These are phyloP conservation scores for Dissoconium aciculare DNA, from an alignment of 2,329 filamentous ascomycete species.

Conservation along the genomic window DNA sequence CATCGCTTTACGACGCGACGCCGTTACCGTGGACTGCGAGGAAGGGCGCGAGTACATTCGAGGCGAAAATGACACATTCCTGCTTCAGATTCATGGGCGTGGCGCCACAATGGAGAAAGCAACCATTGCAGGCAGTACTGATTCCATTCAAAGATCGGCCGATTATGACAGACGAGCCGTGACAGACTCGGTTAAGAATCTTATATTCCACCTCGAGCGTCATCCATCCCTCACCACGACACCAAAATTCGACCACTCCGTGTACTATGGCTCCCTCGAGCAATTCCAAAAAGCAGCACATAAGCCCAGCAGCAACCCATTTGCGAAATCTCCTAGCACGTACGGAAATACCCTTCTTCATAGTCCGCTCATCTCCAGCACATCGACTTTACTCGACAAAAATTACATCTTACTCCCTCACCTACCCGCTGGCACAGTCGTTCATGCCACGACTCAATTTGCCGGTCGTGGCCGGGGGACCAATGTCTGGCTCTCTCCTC, in stretches of 20 bases:
- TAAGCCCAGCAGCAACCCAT: slow-evolving; percentile 27
- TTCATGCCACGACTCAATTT: slow-evolving; percentile 74
- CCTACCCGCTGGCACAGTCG: slow-evolving; percentile 73
- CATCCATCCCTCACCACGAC: slow-evolving; percentile 59
- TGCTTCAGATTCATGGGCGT: slow-evolving; percentile 13
- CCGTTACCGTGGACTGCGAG: slow-evolving; percentile 35
- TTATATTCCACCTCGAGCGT: slow-evolving; percentile 52
- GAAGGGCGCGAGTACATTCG: slow-evolving; percentile 57
- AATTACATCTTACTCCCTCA: slow-evolving; percentile 63
- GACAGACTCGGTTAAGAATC: slow-evolving; percentile 42
- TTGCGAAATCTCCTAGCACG: slow-evolving; percentile 32
- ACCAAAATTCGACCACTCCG: slow-evolving; percentile 70
- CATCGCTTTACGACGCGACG: slow-evolving; percentile 52
- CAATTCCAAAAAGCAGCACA: slow-evolving; percentile 42
- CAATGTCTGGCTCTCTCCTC: slow-evolving; percentile 90
- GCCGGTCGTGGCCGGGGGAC: slow-evolving; percentile 75
- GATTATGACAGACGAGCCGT: slow-evolving; percentile 49
- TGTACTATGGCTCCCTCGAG: slow-evolving; percentile 58
- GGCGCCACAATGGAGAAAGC: not conserved
- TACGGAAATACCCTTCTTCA: slow-evolving; percentile 76
- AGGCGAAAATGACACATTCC: slow-evolving; percentile 68
- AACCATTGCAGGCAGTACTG: slow-evolving; percentile 20
- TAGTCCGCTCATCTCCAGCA: slow-evolving; percentile 83
- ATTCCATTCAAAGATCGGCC: slow-evolving; percentile 41
- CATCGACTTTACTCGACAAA: slow-evolving; percentile 87